Evolutionary conservation across 1,284 basidiomycete genomes (phyloP).

Genomic region (Trametes versicolor): DNA sequence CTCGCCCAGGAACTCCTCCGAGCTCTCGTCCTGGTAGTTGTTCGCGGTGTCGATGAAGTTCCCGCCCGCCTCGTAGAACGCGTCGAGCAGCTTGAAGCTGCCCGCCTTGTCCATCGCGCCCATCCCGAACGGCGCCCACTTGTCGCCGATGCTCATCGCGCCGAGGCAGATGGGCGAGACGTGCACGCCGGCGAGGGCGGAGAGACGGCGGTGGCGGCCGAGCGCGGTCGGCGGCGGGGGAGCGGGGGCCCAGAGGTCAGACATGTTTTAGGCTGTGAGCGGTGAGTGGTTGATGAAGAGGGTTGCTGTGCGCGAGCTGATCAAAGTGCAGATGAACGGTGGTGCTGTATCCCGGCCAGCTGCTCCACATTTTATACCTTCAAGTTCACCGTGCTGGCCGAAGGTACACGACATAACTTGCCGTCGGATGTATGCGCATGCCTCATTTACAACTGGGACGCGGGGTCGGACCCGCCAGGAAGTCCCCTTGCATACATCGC

Average conservation of each 20-base stretch:
- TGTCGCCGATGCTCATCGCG: slow-evolving; percentile 58
- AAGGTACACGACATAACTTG: no score
- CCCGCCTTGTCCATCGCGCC: slow-evolving; percentile 48
- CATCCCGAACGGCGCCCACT: slow-evolving; percentile 46
- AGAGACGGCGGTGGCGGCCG: slow-evolving; percentile 54
- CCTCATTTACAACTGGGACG: no score
- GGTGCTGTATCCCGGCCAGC: no score
- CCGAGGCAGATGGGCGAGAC: slow-evolving; percentile 62
- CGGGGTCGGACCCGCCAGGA: no score
- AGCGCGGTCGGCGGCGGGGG: slow-evolving; percentile 37
- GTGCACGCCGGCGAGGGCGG: slow-evolving; percentile 45
- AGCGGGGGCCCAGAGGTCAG: background rate
- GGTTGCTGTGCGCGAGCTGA: no score
- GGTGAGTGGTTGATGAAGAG: no score
- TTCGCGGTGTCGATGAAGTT: slow-evolving; percentile 69
- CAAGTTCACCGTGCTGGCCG: no score
- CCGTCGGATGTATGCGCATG: no score
- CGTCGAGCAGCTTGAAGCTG: slow-evolving; percentile 56
- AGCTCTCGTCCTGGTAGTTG: slow-evolving; percentile 47
- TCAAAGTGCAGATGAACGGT: no score
- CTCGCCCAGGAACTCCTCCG: slow-evolving; percentile 65
- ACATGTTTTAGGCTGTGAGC: background rate
- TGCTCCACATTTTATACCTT: no score
- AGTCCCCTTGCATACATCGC: no score
- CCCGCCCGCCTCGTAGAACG: slow-evolving; percentile 44